Conservation (phyloP, 2,329 filamentous ascomycete genomes). For the Trichoderma hamatum region DNA sequence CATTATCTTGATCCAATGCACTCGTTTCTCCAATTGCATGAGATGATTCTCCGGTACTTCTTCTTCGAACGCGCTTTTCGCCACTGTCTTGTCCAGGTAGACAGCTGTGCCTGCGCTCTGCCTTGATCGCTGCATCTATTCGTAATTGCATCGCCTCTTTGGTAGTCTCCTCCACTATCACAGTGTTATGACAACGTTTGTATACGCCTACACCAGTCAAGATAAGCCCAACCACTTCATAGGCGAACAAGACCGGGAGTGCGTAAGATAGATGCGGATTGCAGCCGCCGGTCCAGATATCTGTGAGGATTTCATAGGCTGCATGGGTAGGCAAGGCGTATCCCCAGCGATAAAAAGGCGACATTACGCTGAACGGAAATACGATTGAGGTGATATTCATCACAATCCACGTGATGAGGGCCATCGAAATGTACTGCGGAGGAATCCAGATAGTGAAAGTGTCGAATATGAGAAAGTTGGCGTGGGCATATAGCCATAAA, state of each 20-base stretch:
- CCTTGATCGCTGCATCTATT: constrained; percentile 23
- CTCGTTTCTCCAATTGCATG: neutral
- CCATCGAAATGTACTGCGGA: constrained; percentile 31
- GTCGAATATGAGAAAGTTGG: constrained; percentile 31
- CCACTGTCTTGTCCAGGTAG: neutral
- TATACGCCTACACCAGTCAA: constrained; percentile 28
- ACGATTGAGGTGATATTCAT: constrained; percentile 32
- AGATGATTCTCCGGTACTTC: constrained; percentile 2
- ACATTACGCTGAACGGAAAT: constrained; percentile 29
- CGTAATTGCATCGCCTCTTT: constrained; percentile 27
- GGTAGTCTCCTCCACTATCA: constrained; percentile 28
- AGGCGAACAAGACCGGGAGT: constrained; percentile 31
- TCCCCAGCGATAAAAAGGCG: constrained; percentile 30
- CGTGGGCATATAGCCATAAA: constrained; percentile 32
- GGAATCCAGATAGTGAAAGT: constrained; percentile 34
- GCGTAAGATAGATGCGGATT: constrained; percentile 31
- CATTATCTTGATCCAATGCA: neutral
- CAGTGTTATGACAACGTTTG: constrained; percentile 28
- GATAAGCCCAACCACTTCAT: constrained; percentile 28
- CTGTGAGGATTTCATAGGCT: constrained; percentile 30
- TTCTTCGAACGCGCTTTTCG: neutral
- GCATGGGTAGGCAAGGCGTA: constrained; percentile 31
- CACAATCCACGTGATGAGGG: constrained; percentile 30
- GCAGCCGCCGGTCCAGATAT: constrained; percentile 32
- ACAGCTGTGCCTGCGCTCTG: constrained; percentile 13